These are phyloP conservation scores for Colletotrichum plurivorum DNA, from an alignment of 2,329 filamentous ascomycete genomes.

Conservation along the genomic window DNA sequence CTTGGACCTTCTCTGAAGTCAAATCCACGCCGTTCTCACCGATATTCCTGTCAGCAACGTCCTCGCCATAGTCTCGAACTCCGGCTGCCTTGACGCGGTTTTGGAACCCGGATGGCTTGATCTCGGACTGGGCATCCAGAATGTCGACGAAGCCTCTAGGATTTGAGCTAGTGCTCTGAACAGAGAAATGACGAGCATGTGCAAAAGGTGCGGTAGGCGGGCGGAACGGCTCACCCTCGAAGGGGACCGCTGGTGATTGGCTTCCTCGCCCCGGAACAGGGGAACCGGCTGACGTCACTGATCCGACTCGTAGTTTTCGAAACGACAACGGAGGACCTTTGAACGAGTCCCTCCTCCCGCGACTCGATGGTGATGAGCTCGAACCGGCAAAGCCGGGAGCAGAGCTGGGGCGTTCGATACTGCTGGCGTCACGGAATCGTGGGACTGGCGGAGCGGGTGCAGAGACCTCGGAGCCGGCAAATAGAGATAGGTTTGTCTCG, in stretches of 20 bases:
- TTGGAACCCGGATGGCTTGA: constrained; percentile 64
- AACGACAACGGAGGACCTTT: constrained; percentile 41
- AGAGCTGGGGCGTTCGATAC: constrained; percentile 53
- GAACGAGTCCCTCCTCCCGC: constrained; percentile 38
- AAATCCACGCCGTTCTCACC: constrained; percentile 52
- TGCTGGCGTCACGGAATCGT: constrained; percentile 46
- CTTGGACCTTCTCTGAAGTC: constrained; percentile 50
- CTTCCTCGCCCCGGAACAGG: constrained; percentile 13
- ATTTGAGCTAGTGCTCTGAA: constrained; percentile 48
- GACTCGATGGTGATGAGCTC: constrained; percentile 20
- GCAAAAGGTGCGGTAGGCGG: constrained; percentile 43
- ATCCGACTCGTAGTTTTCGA: constrained; percentile 33
- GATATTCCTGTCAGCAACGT: constrained; percentile 75
- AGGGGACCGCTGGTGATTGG: constrained; percentile 7
- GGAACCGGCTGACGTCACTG: constrained; percentile 26
- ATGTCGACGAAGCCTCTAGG: constrained; percentile 63
- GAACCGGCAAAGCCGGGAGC: constrained; percentile 46
- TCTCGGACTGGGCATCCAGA: constrained; percentile 69
- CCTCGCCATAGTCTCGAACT: constrained; percentile 71
- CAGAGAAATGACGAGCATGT: constrained; percentile 50
- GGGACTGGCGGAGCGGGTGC: constrained; percentile 49
- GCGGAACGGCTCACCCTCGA: constrained; percentile 28
- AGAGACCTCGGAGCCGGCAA: constrained; percentile 44
- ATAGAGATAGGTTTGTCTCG: constrained; percentile 43
- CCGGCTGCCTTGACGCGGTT: constrained; percentile 65